Percentiles rank a stretch among this genome's conserved stretches.
These are phyloP conservation scores for Pleurotus cornucopiae DNA, from an alignment of 768 basidiomycete species.

Conservation along the genomic window DNA sequence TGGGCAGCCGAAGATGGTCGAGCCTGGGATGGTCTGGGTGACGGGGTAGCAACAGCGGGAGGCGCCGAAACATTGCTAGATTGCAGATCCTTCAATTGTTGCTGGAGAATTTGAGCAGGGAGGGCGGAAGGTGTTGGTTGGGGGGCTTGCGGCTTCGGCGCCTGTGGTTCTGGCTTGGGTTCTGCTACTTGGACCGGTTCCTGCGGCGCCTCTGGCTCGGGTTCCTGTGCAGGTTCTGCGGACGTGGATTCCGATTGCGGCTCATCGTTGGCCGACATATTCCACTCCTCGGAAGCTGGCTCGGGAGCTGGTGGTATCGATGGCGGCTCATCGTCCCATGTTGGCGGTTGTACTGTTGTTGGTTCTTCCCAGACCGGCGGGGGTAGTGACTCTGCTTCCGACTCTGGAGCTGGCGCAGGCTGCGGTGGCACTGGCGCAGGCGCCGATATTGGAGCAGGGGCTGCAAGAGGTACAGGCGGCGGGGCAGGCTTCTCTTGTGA, in stretches of 20 bases:
- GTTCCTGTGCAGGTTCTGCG: slow-evolving; percentile 16
- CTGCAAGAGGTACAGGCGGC: slow-evolving; percentile 26
- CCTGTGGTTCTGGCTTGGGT: slow-evolving; percentile 26
- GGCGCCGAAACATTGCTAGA: neutral
- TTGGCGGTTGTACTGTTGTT: slow-evolving; percentile 60
- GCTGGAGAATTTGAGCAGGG: slow-evolving; percentile 4
- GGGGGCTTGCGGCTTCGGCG: slow-evolving; percentile 25
- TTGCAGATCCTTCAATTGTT: neutral
- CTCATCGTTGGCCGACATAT: slow-evolving; percentile 13
- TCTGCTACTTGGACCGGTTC: slow-evolving; percentile 8
- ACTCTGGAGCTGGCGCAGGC: slow-evolving; percentile 26
- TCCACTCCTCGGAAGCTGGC: slow-evolving; percentile 16
- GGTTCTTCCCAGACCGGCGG: slow-evolving; percentile 66
- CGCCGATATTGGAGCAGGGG: slow-evolving; percentile 23
- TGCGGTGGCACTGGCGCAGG: slow-evolving; percentile 23
- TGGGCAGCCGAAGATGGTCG: slow-evolving; percentile 52
- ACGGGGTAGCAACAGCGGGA: slow-evolving; percentile 34
- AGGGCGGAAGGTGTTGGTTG: slow-evolving; percentile 18
- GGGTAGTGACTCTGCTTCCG: slow-evolving; percentile 27
- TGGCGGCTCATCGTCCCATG: slow-evolving; percentile 70
- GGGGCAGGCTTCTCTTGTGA: slow-evolving; percentile 62
- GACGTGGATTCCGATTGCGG: slow-evolving; percentile 7
- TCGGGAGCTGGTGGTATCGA: slow-evolving; percentile 25
- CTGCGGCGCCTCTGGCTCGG: slow-evolving; percentile 25
- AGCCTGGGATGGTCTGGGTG: slow-evolving; percentile 42